Evolutionary conservation across 306 rosid species (phyloP).

Genomic region (Gynostemma pentaphyllum): DNA sequence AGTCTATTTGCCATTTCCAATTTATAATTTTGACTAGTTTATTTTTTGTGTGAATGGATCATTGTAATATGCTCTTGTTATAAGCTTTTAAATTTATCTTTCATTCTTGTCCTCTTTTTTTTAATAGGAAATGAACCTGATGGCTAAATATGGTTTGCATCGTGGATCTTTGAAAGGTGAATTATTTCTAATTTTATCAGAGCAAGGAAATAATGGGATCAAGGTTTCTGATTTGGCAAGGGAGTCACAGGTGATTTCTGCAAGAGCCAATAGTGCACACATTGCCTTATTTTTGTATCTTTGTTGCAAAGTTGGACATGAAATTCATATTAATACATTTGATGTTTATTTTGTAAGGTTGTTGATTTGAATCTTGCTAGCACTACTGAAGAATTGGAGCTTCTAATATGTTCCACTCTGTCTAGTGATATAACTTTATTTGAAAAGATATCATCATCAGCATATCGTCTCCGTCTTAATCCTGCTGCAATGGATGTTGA

Average conservation of each 20-base stretch:
- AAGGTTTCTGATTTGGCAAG: constrained; percentile 65
- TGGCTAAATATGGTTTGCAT: constrained; percentile 52
- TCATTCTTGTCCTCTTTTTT: constrained; percentile 1
- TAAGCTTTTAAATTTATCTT: neutral
- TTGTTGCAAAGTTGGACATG: neutral
- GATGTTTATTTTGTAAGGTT: constrained; percentile 38
- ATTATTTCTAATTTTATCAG: constrained; percentile 57
- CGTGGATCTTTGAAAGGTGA: constrained; percentile 80
- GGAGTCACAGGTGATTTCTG: constrained; percentile 40
- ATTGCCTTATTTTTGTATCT: neutral
- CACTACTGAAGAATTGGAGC: constrained; percentile 61
- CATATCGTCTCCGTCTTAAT: constrained; percentile 71
- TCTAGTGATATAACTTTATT: constrained; percentile 90
- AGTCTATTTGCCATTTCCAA: too few species aligned
- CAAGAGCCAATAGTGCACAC: neutral
- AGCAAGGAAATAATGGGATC: constrained; percentile 70
- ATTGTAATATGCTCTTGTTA: neutral
- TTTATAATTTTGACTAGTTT: neutral
- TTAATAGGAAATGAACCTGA: constrained; percentile 56
- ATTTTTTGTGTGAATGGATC: neutral
- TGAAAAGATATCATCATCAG: constrained; percentile 84
- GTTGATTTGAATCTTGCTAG: constrained; percentile 53
- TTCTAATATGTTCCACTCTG: constrained; percentile 55
- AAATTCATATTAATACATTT: constrained; percentile 3
- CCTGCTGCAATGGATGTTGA: constrained; percentile 39